Conservation (phyloP, 768 basidiomycete genomes). For the Suillus weaverae region DNA sequence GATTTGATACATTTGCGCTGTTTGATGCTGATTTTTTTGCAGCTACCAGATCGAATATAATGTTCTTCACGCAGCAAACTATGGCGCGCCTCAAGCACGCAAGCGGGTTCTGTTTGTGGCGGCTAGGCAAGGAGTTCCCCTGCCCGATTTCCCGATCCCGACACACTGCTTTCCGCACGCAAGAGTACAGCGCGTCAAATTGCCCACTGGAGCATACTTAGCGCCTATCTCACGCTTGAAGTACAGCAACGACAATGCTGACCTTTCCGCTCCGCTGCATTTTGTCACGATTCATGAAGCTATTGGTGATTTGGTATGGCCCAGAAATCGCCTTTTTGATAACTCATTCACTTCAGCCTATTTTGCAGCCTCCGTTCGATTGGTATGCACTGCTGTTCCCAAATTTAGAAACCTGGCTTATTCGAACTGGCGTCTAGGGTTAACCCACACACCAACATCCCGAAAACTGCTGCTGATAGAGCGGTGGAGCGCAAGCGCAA, state of each 20-base stretch:
- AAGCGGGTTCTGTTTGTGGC: conserved; percentile 69
- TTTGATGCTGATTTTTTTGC: conserved; percentile 3
- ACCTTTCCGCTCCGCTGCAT: conserved; percentile 59
- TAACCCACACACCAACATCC: conserved; percentile 51
- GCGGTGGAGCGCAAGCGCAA: conserved; percentile 37
- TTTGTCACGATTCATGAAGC: conserved; percentile 64
- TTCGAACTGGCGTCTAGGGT: conserved; percentile 38
- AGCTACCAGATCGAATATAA: conserved; percentile 65
- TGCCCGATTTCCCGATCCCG: conserved; percentile 67
- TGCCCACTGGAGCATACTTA: conserved; percentile 47
- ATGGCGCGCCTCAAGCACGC: conserved; percentile 72
- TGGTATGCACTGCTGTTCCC: conserved; percentile 44
- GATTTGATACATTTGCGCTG: conserved; percentile 18
- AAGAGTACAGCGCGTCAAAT: conserved; percentile 31
- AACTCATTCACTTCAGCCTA: conserved; percentile 9
- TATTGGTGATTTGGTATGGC: conserved; percentile 64
- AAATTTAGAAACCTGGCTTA: neutral
- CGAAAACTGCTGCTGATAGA: conserved; percentile 34
- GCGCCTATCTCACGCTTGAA: conserved; percentile 46
- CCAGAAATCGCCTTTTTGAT: conserved; percentile 7
- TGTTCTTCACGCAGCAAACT: conserved; percentile 68
- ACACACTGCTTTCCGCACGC: conserved; percentile 48
- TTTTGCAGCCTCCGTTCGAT: conserved; percentile 60
- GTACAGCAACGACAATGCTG: conserved; percentile 29
- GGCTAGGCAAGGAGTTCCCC: conserved; percentile 52